Evolutionary conservation across 2,329 filamentous ascomycete genomes (phyloP).

Genomic region (Colletotrichum liaoningense): DNA sequence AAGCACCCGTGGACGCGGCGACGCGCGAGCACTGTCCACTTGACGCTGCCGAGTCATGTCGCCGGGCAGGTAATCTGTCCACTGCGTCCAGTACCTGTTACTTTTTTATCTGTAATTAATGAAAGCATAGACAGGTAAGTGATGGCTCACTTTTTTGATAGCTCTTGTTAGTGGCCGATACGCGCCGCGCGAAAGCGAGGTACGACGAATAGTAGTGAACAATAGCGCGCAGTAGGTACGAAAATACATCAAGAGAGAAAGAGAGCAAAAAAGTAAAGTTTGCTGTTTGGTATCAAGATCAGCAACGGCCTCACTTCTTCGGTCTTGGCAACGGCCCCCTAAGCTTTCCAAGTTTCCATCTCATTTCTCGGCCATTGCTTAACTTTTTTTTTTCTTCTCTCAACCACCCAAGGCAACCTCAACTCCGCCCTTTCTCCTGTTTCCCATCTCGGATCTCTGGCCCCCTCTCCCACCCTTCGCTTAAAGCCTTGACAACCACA

Average conservation of each 20-base stretch:
- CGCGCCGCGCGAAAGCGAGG: background rate
- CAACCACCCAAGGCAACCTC: too few relatives aligned
- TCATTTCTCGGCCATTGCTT: background rate
- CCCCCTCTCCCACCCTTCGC: background rate
- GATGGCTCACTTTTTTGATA: background rate
- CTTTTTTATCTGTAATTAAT: too few relatives aligned
- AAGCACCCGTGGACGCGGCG: too few relatives aligned
- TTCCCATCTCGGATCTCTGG: background rate
- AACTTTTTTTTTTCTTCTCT: background rate
- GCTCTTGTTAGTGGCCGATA: background rate
- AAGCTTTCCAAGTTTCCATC: background rate
- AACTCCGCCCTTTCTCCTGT: background rate
- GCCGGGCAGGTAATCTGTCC: background rate
- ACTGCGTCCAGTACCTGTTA: too few relatives aligned
- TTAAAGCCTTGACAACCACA: background rate
- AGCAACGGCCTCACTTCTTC: background rate
- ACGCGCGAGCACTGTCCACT: background rate
- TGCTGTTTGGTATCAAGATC: background rate
- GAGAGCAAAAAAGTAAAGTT: background rate
- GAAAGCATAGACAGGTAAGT: background rate
- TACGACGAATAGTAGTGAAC: background rate
- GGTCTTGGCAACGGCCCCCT: too few relatives aligned
- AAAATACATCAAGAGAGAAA: too few relatives aligned
- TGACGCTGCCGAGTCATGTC: conserved; percentile 7
- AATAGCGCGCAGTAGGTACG: background rate